Evolutionary conservation across 768 basidiomycete genomes (phyloP).

Genomic region (Kwoniella dendrophila): DNA sequence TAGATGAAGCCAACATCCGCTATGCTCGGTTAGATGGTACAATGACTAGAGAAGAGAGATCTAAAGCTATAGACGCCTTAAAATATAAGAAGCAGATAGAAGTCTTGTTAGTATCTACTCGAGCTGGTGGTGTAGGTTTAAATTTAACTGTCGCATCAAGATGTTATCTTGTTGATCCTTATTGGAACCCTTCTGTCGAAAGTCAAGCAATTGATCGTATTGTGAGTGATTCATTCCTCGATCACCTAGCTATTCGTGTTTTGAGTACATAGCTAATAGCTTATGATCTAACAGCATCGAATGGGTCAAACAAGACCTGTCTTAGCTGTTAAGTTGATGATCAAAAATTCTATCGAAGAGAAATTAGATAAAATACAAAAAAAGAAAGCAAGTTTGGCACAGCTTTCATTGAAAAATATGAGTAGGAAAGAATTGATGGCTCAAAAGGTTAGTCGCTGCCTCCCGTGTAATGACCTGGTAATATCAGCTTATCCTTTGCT

Average conservation of each 20-base stretch:
- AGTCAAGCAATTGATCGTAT: slow-evolving; percentile 98
- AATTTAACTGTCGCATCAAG: slow-evolving; percentile 90
- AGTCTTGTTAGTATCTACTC: slow-evolving; percentile 90
- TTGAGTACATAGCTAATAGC: no score
- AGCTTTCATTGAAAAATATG: slow-evolving; percentile 86
- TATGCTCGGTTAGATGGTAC: slow-evolving; percentile 94
- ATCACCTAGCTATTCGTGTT: no score
- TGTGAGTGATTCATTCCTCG: slow-evolving; percentile 62
- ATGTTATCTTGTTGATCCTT: slow-evolving; percentile 97
- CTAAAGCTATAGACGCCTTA: slow-evolving; percentile 85
- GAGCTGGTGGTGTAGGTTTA: slow-evolving; percentile 95
- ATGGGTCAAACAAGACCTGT: slow-evolving; percentile 92
- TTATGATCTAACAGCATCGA: slow-evolving; percentile 71
- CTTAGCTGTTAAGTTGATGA: slow-evolving; percentile 87
- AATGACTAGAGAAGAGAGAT: slow-evolving; percentile 95
- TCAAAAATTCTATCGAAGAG: slow-evolving; percentile 90
- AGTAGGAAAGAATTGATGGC: slow-evolving; percentile 85
- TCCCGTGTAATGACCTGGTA: not conserved
- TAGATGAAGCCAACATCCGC: slow-evolving; percentile 76
- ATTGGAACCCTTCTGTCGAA: slow-evolving; percentile 97
- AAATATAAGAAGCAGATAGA: slow-evolving; percentile 88
- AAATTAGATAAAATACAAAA: slow-evolving; percentile 88
- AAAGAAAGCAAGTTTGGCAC: slow-evolving; percentile 92
- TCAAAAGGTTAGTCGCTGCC: slow-evolving; percentile 64
- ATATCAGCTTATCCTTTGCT: slow-evolving; percentile 7